Percentiles rank a stretch among this genome's conserved stretches.
These are phyloP conservation scores for Lactarius evosmus DNA, from an alignment of 768 basidiomycete species.

Conservation along the genomic window DNA sequence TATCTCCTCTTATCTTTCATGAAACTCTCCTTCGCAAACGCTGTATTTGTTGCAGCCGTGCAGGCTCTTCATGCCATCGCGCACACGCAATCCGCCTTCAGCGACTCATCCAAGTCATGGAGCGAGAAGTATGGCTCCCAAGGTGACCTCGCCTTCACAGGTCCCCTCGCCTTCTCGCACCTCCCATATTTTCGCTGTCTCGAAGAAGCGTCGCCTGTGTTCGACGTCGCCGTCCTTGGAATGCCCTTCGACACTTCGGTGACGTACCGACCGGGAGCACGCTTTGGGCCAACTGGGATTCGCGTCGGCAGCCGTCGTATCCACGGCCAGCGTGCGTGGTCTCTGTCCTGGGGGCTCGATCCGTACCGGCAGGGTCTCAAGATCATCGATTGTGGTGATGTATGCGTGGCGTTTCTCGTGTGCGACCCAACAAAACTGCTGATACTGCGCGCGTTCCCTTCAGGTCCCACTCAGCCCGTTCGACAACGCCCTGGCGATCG, in stretches of 20 bases:
- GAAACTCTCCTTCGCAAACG: neutral
- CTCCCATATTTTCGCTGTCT: conserved; percentile 71
- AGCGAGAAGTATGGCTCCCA: conserved; percentile 71
- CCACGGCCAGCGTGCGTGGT: conserved; percentile 57
- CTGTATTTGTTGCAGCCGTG: neutral
- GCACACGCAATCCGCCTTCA: conserved; percentile 4
- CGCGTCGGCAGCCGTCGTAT: conserved; percentile 75
- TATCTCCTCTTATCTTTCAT: neutral
- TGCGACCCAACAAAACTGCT: neutral
- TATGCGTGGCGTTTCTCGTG: conserved; percentile 32
- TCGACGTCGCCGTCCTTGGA: conserved; percentile 79
- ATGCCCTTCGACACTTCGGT: conserved; percentile 74
- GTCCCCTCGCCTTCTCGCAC: conserved; percentile 81
- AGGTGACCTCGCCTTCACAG: conserved; percentile 71
- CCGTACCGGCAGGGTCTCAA: conserved; percentile 57
- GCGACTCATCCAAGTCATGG: conserved; percentile 40
- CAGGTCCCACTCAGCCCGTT: conserved; percentile 77
- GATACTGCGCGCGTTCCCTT: neutral
- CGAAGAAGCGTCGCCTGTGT: conserved; percentile 48
- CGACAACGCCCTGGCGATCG: conserved; percentile 78
- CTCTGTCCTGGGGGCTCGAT: conserved; percentile 66
- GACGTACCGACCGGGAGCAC: conserved; percentile 58
- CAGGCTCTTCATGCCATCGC: neutral
- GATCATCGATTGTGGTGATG: conserved; percentile 84
- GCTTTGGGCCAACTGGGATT: conserved; percentile 86